A percentile compares a stretch with the other conserved stretches of the same genome.
phyloP scores from a whole-genome alignment of 495 filamentous ascomycete genomes.

The Platismatia glauca region DNA sequence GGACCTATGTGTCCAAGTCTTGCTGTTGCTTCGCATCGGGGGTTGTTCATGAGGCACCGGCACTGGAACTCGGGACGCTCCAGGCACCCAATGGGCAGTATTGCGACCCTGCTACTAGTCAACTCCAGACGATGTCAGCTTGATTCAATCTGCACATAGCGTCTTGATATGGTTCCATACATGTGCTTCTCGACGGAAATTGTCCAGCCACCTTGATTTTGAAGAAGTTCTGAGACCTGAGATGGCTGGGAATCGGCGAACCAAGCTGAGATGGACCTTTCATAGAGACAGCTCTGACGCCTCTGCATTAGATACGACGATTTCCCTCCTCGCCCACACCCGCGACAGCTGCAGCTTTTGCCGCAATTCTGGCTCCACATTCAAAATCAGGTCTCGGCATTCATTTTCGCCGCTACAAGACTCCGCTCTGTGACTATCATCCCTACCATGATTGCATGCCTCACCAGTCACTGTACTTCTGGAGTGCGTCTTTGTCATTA shows the following conservation, averaged over 20 bases:
- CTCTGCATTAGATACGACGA: neutral
- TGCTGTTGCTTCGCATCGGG: too few species aligned
- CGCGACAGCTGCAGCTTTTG: neutral
- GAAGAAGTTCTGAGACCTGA: neutral
- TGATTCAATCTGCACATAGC: neutral
- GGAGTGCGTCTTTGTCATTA: neutral
- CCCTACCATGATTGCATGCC: neutral
- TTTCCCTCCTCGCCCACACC: neutral
- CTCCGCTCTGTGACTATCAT: neutral
- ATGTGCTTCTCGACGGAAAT: neutral
- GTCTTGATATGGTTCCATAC: neutral
- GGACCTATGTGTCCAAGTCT: too few species aligned
- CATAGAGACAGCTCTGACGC: neutral
- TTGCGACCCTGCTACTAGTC: neutral
- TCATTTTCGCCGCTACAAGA: neutral
- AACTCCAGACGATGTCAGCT: neutral
- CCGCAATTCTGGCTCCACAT: neutral
- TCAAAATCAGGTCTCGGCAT: neutral
- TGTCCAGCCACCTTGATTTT: neutral
- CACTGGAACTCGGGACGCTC: too few species aligned
- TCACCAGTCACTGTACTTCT: neutral
- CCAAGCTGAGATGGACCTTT: neutral
- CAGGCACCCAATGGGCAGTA: neutral
- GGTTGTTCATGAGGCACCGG: too few species aligned
- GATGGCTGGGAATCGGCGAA: neutral